Evolutionary conservation across 192 early-diverging fungal genomes (phyloP), one percentile per base, ranked within the genome.

Genomic region (Entophlyctis luteolus): DNA sequence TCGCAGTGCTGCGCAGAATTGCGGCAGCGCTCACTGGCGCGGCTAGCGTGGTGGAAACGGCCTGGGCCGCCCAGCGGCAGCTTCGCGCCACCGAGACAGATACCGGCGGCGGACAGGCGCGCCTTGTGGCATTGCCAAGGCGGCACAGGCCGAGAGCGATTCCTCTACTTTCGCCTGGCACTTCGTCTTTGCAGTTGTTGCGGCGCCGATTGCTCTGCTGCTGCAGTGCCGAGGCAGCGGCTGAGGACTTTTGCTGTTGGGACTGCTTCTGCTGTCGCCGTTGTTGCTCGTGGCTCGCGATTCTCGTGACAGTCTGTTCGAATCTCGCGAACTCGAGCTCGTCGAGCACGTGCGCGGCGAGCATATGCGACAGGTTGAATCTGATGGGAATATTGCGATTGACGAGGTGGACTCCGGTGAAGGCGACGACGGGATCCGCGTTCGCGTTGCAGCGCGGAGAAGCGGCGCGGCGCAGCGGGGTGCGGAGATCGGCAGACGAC

Each of bases 101-200:
- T n/a, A n/a, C n/a, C n/a, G n/a, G n/a, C n/a, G n/a, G n/a, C n/a
- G n/a, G n/a, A n/a, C n/a, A n/a, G n/a, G n/a, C n/a, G n/a, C n/a
- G n/a, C n/a, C n/a, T n/a, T n/a, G n/a, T n/a, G n/a, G n/a, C n/a
- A n/a, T n/a, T n/a, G n/a, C 25, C 46, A 1, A 31, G 22, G 14
- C 67, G 35, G 8, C 27, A 59, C 45, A 68, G 20, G n/a, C 55
- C 47, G 18, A 20, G 14, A 22, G 29, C 6, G 28, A 68, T 68
- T 59, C 67, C 67, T 59, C 49, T 14, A 23, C 67, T 68, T n/a
- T 55, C 53, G 8, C 20, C 22, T 6, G 67, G 67, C 18, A 67
- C 39, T 57, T 28, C 14, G 27, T 12, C 34, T 28, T 45, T n/a
- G 10, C 42, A 10, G 10, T 45, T 45, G 12, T 45, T 45, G 42